Percentiles rank a stretch among this genome's conserved stretches.
Evolutionary conservation across 257 asterid species (phyloP).

Genomic region (Echites panduratus): DNA sequence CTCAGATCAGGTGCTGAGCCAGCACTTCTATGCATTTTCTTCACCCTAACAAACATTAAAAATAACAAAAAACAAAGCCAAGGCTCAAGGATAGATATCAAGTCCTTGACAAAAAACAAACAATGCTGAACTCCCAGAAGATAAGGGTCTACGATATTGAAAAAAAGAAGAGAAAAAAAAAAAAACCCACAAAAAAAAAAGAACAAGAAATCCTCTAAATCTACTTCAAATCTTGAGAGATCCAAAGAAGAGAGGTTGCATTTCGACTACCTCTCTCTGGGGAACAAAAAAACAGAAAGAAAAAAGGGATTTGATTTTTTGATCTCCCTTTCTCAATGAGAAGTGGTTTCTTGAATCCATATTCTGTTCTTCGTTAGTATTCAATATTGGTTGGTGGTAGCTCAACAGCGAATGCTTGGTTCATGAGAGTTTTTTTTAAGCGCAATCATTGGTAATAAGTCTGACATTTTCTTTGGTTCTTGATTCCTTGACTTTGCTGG

Average conservation of each 20-base stretch:
- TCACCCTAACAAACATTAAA: not conserved
- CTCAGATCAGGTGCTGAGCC: conserved; percentile 38
- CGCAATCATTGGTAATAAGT: conserved; percentile 26
- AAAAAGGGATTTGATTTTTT: conserved; percentile 10
- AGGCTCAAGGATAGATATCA: not conserved
- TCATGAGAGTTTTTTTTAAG: conserved; percentile 10
- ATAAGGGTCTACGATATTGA: conserved; percentile 1
- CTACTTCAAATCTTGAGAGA: conserved; percentile 24
- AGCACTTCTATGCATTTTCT: conserved; percentile 34
- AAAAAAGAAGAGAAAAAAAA: too few species aligned
- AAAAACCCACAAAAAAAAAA: too few species aligned
- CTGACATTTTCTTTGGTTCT: conserved; percentile 17
- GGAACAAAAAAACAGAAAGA: not conserved
- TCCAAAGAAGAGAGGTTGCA: conserved; percentile 46
- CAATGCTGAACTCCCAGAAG: conserved; percentile 16
- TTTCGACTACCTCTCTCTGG: conserved; percentile 27
- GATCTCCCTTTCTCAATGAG: conserved; percentile 8
- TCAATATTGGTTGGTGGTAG: conserved; percentile 24
- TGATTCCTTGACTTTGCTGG: conserved; percentile 16
- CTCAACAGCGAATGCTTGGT: conserved; percentile 27
- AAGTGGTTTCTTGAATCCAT: conserved; percentile 7
- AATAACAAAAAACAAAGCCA: not conserved
- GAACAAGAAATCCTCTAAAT: too few species aligned
- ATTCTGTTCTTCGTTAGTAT: conserved; percentile 8
- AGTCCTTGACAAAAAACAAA: conserved; percentile 10